phyloP scores from a whole-genome alignment of 192 early-diverging fungal species.

The Jimgerdemannia flammicorona region DNA sequence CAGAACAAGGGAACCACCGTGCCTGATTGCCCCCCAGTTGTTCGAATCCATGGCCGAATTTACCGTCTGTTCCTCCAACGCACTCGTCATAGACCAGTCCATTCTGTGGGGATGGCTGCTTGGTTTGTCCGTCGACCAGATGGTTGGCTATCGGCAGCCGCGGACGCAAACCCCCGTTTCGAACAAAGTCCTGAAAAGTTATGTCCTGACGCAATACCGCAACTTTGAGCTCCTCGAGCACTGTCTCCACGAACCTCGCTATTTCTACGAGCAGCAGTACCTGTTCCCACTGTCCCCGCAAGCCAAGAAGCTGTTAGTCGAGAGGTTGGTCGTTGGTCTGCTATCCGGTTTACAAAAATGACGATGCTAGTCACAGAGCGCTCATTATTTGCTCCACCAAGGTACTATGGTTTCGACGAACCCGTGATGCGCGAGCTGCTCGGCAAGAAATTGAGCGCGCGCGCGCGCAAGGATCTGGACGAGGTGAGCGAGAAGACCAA shows the following conservation, averaged over 20 bases:
- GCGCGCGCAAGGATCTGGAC: conserved; percentile 40
- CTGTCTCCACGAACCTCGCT: conserved; percentile 31
- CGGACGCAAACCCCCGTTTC: conserved; percentile 25
- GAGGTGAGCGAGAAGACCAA: conserved; percentile 36
- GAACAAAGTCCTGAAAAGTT: conserved; percentile 27
- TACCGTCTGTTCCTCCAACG: conserved; percentile 31
- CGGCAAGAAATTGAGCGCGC: conserved; percentile 39
- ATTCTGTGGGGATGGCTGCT: conserved; percentile 29
- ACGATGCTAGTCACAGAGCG: no score
- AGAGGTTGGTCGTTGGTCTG: conserved; percentile 14
- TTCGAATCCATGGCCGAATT: conserved; percentile 24
- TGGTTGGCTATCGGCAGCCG: conserved; percentile 20
- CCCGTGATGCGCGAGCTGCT: conserved; percentile 36
- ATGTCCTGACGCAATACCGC: conserved; percentile 31
- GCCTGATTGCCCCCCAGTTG: no score
- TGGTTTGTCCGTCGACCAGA: conserved; percentile 29
- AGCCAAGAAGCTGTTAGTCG: conserved; percentile 34
- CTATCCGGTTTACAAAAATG: no score
- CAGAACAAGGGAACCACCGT: no score
- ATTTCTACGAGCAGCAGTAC: conserved; percentile 29
- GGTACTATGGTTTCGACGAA: conserved; percentile 43
- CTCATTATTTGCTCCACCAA: conserved; percentile 1
- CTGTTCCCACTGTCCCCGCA: conserved; percentile 33
- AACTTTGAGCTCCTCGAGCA: conserved; percentile 37
- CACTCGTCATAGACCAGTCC: conserved; percentile 33